These are phyloP conservation scores for Talaromyces ruber DNA, from an alignment of 495 filamentous ascomycete genomes.

Conservation along the genomic window DNA sequence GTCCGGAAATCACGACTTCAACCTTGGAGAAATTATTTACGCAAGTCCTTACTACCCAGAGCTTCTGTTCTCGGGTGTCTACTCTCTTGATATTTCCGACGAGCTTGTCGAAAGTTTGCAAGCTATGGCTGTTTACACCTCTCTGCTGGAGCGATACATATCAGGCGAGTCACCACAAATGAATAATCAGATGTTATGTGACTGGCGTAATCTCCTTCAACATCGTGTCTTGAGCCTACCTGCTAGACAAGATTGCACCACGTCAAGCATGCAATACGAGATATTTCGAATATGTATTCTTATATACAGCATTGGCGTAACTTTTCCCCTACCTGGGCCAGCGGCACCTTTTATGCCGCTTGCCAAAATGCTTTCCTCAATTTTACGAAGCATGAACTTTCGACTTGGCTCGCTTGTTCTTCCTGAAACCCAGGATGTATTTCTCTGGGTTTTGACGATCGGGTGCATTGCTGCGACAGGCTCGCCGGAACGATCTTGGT, in stretches of 20 bases:
- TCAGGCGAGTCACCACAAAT: not conserved
- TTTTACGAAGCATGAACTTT: not conserved
- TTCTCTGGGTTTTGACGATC: constrained; percentile 27
- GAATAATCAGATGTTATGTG: constrained; percentile 22
- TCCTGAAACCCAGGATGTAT: not conserved
- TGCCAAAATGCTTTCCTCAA: constrained; percentile 13
- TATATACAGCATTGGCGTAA: constrained; percentile 27
- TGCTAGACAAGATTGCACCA: not conserved
- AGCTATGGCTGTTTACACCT: constrained; percentile 20
- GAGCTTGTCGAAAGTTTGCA: constrained; percentile 25
- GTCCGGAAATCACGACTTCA: constrained; percentile 10
- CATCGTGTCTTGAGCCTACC: constrained; percentile 21
- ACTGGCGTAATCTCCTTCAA: constrained; percentile 30
- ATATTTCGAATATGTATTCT: constrained; percentile 23
- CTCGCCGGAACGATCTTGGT: constrained; percentile 22
- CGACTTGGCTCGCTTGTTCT: not conserved
- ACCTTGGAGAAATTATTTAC: constrained; percentile 7
- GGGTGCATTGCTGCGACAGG: constrained; percentile 29
- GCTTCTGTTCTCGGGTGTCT: constrained; percentile 14
- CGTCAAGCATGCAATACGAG: constrained; percentile 22
- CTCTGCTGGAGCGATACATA: constrained; percentile 15
- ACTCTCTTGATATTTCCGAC: constrained; percentile 20
- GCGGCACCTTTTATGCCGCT: constrained; percentile 24
- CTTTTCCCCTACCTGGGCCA: constrained; percentile 31
- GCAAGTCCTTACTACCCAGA: constrained; percentile 12